These are phyloP conservation scores for Trichomonas tenax DNA, from an alignment of 208 protist species.

Conservation along the genomic window DNA sequence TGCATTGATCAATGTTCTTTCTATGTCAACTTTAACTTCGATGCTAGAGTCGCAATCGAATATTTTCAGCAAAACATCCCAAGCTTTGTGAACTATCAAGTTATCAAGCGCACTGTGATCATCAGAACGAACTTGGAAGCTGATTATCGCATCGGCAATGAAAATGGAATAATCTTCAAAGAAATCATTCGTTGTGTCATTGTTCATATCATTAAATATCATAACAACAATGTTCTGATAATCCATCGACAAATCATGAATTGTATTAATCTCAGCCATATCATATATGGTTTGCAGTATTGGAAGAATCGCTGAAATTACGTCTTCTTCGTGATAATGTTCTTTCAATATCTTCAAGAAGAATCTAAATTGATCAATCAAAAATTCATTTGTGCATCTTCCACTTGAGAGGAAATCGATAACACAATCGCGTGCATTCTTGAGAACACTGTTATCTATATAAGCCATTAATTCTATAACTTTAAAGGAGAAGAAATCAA, in stretches of 20 bases:
- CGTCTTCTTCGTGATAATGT: neutral
- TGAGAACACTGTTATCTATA: neutral
- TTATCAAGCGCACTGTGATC: neutral
- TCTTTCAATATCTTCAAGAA: neutral
- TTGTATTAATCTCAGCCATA: neutral
- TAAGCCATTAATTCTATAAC: neutral
- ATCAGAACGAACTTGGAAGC: neutral
- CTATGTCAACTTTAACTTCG: neutral
- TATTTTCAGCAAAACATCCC: neutral
- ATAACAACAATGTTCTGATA: neutral
- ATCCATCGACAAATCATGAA: neutral
- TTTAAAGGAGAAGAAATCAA: neutral
- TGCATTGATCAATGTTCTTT: neutral
- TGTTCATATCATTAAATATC: neutral
- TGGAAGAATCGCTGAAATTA: neutral
- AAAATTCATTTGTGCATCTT: neutral
- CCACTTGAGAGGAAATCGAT: neutral
- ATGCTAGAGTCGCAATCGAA: neutral
- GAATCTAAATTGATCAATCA: neutral
- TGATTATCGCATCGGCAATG: neutral
- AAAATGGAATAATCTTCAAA: neutral
- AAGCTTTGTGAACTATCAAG: neutral
- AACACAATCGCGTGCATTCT: neutral
- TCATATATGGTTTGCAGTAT: neutral
- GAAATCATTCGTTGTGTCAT: neutral